These are phyloP conservation scores for Picea mariana DNA, from an alignment of 83 land plant genomes.

Conservation along the genomic window DNA sequence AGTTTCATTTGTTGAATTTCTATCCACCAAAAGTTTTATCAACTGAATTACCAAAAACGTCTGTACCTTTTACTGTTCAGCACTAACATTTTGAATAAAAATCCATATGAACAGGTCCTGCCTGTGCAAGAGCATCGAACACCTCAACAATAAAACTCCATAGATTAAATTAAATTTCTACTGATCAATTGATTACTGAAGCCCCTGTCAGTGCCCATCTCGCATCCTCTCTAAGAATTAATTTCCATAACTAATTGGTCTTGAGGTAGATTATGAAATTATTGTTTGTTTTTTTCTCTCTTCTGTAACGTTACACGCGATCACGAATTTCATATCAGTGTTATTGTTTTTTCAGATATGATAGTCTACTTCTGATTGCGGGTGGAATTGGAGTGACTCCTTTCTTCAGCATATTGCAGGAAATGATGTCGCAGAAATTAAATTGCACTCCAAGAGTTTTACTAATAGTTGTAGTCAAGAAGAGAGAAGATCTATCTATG, in stretches of 20 bases:
- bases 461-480: constrained; percentile 43
- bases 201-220: too few species aligned
- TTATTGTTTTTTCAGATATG: constrained; percentile 33
- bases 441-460: constrained; percentile 28
- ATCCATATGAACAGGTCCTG: too few species aligned
- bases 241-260: background rate
- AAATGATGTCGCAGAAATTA: constrained; percentile 24
- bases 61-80: too few species aligned
- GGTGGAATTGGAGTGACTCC: constrained; percentile 76
- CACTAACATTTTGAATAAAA: too few species aligned
- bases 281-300: background rate
- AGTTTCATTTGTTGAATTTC: too few species aligned
- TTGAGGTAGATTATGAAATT: constrained; percentile 13
- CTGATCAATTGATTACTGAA: background rate
- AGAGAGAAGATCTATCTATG: constrained; percentile 45
- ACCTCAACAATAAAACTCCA: background rate
- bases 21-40: too few species aligned
- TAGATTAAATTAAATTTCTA: background rate
- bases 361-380: constrained; percentile 48
- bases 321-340: constrained; percentile 16
- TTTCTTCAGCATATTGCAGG: constrained; percentile 52
- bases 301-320: constrained; percentile 23
- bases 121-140: background rate
- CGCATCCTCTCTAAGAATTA: background rate
- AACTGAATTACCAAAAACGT: too few species aligned